Base-by-base conservation (phyloP, 169 alveolate genomes). In the Cryptosporidium andersoni region DNA sequence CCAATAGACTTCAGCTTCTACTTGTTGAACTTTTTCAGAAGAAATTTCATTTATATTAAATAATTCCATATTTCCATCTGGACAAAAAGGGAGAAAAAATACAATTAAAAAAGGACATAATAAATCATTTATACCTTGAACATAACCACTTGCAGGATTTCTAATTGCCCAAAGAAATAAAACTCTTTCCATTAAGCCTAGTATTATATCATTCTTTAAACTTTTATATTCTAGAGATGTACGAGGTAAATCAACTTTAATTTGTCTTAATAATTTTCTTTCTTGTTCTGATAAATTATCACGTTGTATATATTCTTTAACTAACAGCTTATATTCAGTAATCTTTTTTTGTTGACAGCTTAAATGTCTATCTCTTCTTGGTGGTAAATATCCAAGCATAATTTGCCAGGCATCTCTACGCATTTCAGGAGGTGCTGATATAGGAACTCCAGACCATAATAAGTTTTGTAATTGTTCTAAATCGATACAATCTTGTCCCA, bases 121-220 rank as follows among this genome's bases (percentile, higher is more conserved):
- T 60, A 96, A 81, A 81, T 96, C 98, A 82, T 96, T 96, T 45
- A 96, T 93, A 42, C 98, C 98, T 91, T 95, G 97, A 3, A 96
- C 98, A 88, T 96, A 96, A 53, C 98, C 98, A 80, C 95, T 90
- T 2, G 97, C 97, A 9, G 98, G 98, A 89, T 96, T 94, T 67
- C 97, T 81, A 48, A 95, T 95, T 11, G 98, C 94, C 95, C 97
- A 96, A 16, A 95, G 90, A 80, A 92, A 96, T 66, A 95, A 91
- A 9, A 95, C 92, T 56, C 97, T 90, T 81, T 93, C 97, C 94
- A 95, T 93, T 88, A 94, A 81, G 52, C 67, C 82, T 81, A 93
- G 95, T 25, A 95, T 90, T 55, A 90, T 90, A 47, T 92, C 90
- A 66, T 92, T 91, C 80, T 88, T 91, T 89, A 95, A 91, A 51